Conservation (phyloP, 1,284 basidiomycete species). For the Apiotrichum gamsii region DNA sequence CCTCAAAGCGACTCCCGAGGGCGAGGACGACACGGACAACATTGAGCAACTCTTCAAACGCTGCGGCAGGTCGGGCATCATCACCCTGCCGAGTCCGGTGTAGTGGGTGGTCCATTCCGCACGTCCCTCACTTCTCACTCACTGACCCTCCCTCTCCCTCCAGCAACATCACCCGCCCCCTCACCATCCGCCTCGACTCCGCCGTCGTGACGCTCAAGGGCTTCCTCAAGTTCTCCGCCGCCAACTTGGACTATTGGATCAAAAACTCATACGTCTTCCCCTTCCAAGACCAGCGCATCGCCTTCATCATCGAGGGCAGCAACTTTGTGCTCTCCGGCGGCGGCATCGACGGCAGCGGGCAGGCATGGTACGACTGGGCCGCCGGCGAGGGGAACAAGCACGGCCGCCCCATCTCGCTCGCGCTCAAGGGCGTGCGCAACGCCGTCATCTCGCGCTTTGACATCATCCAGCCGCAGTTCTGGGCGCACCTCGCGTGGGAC, state of each 20-base stretch:
- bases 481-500: conserved; percentile 58
- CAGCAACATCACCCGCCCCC: conserved; percentile 15
- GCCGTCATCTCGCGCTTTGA: conserved; percentile 54
- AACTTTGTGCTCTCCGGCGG: conserved; percentile 60
- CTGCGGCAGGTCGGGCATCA: conserved; percentile 55
- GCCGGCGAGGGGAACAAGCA: conserved; percentile 44
- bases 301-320: conserved; percentile 58
- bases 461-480: conserved; percentile 60
- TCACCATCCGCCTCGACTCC: conserved; percentile 47
- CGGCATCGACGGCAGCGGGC: conserved; percentile 61
- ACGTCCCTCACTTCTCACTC: too few species aligned
- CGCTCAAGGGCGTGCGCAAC: conserved; percentile 52
- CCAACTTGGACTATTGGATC: conserved; percentile 60
- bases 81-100: conserved; percentile 29
- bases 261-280: conserved; percentile 54
- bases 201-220: conserved; percentile 56
- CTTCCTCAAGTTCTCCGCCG: conserved; percentile 54
- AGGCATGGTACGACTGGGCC: conserved; percentile 54
- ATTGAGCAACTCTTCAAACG: conserved; percentile 52
- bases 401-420: conserved; percentile 56
- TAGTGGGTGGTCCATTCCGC: conserved; percentile 27
- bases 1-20: conserved; percentile 48
- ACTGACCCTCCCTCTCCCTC: conserved; percentile 36
- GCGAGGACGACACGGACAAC: conserved; percentile 50
- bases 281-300: conserved; percentile 57